Evolutionary conservation across 768 basidiomycete genomes (phyloP), one percentile per base, ranked within the genome.

Genomic region (Naganishia randhawae): DNA sequence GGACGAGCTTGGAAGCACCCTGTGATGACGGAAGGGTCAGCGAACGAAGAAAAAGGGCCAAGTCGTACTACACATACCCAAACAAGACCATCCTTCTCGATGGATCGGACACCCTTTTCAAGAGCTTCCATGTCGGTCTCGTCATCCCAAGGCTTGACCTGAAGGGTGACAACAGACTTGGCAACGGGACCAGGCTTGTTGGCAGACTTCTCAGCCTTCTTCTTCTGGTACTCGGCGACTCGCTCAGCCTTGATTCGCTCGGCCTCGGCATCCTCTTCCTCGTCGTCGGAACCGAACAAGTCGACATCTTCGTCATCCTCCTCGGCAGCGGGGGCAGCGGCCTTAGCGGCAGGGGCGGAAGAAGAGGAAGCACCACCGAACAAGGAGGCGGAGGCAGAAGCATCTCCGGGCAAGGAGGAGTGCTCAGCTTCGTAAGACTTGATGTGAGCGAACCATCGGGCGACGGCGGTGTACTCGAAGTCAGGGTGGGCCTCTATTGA

Each of bases 131-230:
- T 94, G 81, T 97, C 92, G 61, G 96, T 99, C 84, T 96, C 93
- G 78, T 98, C 95, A 80, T 98, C 95, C 95, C 93, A 96, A 45
- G 95, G 94, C 83, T 99, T 99, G 71, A 99, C 93, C 73, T 98
- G 95, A 74, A 98, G 83, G 53, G 95, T 99, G 61, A 99, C 96
- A 70, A 99, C 87, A 73, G 96, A 98, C 92, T 97, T 80, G 68
- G 78, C 80, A 55, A 79, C 78, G 68, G 77, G 77, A 51, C 78
- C 74, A 51, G 72, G 75, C 74, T 80, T 79, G 63, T 77, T 79
- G 53, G 79, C 77, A 17, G 79, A 76, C 84, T 96, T 97, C 78
- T 82, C 84, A 27, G 91, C 92, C 83, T 98, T 98, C 85, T 91
- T 95, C 61, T 84, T 90, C 71, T 91, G 86, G 83, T 99, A 99